These are phyloP conservation scores for Phytophthora colocasiae DNA, from an alignment of 352 stramenopile genomes.

Conservation along the genomic window DNA sequence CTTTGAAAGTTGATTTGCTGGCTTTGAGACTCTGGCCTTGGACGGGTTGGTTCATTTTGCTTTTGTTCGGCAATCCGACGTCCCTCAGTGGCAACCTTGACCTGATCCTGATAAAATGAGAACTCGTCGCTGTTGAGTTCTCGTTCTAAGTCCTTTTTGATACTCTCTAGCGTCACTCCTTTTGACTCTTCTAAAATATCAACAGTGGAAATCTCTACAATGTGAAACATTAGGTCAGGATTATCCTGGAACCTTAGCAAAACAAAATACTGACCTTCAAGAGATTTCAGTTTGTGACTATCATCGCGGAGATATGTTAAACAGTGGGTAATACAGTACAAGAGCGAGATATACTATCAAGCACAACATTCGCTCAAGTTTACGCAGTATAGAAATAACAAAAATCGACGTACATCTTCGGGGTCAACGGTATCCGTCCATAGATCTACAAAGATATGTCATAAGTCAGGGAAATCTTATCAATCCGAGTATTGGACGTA, in stretches of 20 bases:
- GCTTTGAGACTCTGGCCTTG: slow-evolving; percentile 8
- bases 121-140: slow-evolving; percentile 57
- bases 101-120: slow-evolving; percentile 46
- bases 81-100: slow-evolving; percentile 34
- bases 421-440: slow-evolving; percentile 73
- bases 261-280: slow-evolving; percentile 42
- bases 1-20: slow-evolving; percentile 2
- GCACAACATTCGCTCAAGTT: too few relatives aligned
- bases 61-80: slow-evolving; percentile 11
- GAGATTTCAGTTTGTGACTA: slow-evolving; percentile 53
- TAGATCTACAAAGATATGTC: slow-evolving; percentile 45
- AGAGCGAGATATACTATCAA: slow-evolving; percentile 72
- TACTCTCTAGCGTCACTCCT: slow-evolving; percentile 47
- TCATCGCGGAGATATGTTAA: slow-evolving; percentile 62
- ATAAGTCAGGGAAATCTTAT: neutral
- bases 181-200: slow-evolving; percentile 71
- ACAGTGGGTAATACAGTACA: slow-evolving; percentile 81
- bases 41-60: neutral
- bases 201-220: slow-evolving; percentile 59
- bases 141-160: slow-evolving; percentile 51
- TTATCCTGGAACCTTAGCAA: neutral
- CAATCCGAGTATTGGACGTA: neutral
- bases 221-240: neutral
- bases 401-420: slow-evolving; percentile 60
- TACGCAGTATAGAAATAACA: neutral